These are phyloP conservation scores for Waltiozyma sp. DNA, from an alignment of 1,139 yeast species.

Conservation along the genomic window DNA sequence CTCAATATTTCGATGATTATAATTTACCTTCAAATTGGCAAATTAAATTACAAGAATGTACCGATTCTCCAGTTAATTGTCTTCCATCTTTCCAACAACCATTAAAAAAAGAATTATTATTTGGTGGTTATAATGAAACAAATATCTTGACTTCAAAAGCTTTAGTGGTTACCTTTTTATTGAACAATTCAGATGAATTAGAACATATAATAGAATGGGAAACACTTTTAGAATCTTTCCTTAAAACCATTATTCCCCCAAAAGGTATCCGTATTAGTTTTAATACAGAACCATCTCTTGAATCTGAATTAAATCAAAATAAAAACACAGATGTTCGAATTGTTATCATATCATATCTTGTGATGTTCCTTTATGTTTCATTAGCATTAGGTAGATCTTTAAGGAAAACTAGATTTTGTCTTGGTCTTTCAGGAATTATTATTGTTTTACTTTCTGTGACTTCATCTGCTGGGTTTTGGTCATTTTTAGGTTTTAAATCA, in stretches of 20 bases:
- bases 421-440: conserved; percentile 73
- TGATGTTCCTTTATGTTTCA: conserved; percentile 89
- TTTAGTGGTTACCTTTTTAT: conserved; percentile 60
- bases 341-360: conserved; percentile 60
- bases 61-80: conserved; percentile 79
- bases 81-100: conserved; percentile 90
- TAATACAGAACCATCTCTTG: conserved; percentile 74
- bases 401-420: conserved; percentile 52
- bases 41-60: conserved; percentile 42
- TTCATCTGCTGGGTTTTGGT: conserved; percentile 74
- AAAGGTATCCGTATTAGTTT: conserved; percentile 56
- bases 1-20: conserved; percentile 76
- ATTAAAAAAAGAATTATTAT: conserved; percentile 55
- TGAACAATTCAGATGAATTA: conserved; percentile 35
- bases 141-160: conserved; percentile 56
- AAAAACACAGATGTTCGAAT: conserved; percentile 71
- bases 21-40: conserved; percentile 51
- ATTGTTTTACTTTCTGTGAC: conserved; percentile 73
- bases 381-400: conserved; percentile 61
- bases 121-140: conserved; percentile 41
- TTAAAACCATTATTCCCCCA: conserved; percentile 32
- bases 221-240: conserved; percentile 40
- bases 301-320: conserved; percentile 72
- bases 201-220: conserved; percentile 55
- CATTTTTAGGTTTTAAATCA: conserved; percentile 65